These are phyloP conservation scores for Neurospora sp. DNA, from an alignment of 2,329 filamentous ascomycete genomes.

Conservation along the genomic window DNA sequence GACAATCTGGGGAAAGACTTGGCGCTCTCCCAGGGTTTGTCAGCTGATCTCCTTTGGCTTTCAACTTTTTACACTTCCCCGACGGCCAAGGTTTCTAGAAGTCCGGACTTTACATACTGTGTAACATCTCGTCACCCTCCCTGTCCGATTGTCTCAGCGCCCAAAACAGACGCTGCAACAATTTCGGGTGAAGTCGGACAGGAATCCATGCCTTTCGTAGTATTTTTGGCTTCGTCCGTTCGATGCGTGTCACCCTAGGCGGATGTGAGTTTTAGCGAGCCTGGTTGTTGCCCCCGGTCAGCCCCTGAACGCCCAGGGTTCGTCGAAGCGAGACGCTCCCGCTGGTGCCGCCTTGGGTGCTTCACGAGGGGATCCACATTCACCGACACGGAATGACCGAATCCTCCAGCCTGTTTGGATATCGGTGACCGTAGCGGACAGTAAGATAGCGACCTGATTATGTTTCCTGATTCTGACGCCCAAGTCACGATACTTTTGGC, in stretches of 20 bases:
- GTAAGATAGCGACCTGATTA: background rate
- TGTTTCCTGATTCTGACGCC: background rate
- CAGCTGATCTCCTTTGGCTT: background rate
- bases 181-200: background rate
- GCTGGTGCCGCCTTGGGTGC: background rate
- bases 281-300: background rate
- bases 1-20: background rate
- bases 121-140: background rate
- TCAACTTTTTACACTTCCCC: background rate
- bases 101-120: background rate
- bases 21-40: background rate
- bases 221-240: background rate
- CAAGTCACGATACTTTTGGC: background rate
- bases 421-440: background rate
- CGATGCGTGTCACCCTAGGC: background rate
- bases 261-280: background rate
- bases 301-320: background rate
- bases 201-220: background rate
- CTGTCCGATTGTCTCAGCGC: background rate
- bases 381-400: background rate
- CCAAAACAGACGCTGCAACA: background rate
- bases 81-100: background rate
- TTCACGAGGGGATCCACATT: background rate
- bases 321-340: background rate
- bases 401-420: background rate